Evolutionary conservation across 768 basidiomycete species (phyloP), one percentile per base, ranked within the genome.

Genomic region (Dendrothele bispora): DNA sequence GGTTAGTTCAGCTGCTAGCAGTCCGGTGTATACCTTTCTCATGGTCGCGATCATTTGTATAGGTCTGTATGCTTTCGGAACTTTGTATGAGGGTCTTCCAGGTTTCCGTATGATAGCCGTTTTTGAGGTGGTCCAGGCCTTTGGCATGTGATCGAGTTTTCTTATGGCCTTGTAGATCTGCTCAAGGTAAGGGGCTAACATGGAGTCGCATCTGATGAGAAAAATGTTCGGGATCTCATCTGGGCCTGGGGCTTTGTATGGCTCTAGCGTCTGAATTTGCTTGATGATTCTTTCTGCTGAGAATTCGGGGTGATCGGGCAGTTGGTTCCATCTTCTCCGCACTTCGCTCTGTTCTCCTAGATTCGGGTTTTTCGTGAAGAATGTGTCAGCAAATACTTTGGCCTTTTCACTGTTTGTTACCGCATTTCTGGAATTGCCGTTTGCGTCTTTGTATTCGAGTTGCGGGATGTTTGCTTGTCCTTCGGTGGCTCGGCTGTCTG

Each of bases 231-330:
- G 36, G 3, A 51, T 53, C 0, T 26, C 26, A 2, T 53, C 46
- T 0, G 55, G 52, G 0, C 65, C 65, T 8, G 58, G 58, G 0
- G 58, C 62, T 43, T 61, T 60, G 55, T 53, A 57, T 0, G 55
- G 26, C 7, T 46, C 48, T 1, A 64, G 56, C 1, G 36, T n/a
- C 2, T 29, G 11, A 5, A 62, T 43, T 10, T 61, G 54, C 22
- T 43, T 32, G 1, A 56, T 62, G 4, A 43, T 17, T 14, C 28
- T 6, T 21, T 43, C 7, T 3, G 17, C 11, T 3, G 42, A 20
- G 12, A 43, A 29, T 30, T 15, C n/a, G 3, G 42, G 20, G 1
- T n/a, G 28, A 10, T 5, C 20, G 2, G 25, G 22, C 2, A 43
- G 27, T 43, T 25, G 27, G 34, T 38, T 12, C 24, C n/a, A n/a